Percentiles rank a stretch among this genome's conserved stretches.
These are phyloP conservation scores for Aspergillus heteromorphus DNA, from an alignment of 495 filamentous ascomycete species.

Conservation along the genomic window DNA sequence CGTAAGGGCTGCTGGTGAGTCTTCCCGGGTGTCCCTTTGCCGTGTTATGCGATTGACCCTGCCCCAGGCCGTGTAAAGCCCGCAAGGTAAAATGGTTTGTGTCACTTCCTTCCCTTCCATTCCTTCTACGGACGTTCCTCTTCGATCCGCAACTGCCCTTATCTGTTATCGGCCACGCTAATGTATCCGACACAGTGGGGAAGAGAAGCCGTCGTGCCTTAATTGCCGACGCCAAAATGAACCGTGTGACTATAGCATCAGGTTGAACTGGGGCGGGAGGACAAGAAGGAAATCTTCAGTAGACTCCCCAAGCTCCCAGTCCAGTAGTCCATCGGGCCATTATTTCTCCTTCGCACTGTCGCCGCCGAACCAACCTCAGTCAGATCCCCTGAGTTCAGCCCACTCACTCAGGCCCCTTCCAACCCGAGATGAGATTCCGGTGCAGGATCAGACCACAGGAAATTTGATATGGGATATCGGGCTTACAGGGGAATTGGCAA, in stretches of 20 bases:
- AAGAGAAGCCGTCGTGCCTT: slow-evolving; percentile 70
- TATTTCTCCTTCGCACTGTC: slow-evolving; percentile 17
- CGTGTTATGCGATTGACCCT: neutral
- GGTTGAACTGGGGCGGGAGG: slow-evolving; percentile 78
- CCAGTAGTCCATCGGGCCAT: slow-evolving; percentile 24
- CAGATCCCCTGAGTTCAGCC: neutral
- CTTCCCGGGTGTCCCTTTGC: slow-evolving; percentile 2
- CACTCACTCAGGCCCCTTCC: slow-evolving; percentile 4
- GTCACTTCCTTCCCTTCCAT: neutral
- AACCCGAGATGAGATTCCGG: slow-evolving; percentile 1
- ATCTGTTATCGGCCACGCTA: neutral
- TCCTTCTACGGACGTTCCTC: neutral
- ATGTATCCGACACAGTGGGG: slow-evolving; percentile 43
- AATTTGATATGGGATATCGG: slow-evolving; percentile 14
- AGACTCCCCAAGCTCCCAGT: slow-evolving; percentile 32
- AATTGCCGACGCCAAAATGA: slow-evolving; percentile 76
- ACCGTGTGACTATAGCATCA: slow-evolving; percentile 79
- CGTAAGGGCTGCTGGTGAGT: slow-evolving; percentile 83
- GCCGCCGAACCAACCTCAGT: slow-evolving; percentile 9
- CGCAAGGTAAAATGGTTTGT: slow-evolving; percentile 77
- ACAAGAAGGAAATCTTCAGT: slow-evolving; percentile 38
- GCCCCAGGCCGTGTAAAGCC: slow-evolving; percentile 70
- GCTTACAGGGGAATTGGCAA: slow-evolving; percentile 11
- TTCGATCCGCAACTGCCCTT: neutral
- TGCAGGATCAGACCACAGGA: slow-evolving; percentile 7